Evolutionary conservation across 1,284 basidiomycete species (phyloP).

Genomic region (Thecaphora thlaspeos): DNA sequence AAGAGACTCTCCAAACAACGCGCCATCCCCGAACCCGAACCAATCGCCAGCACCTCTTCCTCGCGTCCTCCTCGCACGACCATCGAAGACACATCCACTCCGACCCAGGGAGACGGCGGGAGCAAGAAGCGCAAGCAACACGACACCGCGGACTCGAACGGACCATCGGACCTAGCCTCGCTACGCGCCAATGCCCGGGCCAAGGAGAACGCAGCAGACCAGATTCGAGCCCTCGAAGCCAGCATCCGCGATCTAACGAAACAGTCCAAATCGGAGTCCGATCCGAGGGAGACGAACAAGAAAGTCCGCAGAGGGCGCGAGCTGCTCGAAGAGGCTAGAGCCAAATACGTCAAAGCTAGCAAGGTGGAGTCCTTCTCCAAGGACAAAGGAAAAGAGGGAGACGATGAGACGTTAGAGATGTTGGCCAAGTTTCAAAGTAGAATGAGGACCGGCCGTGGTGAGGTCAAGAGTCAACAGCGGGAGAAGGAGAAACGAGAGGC

Average conservation of each 20-base stretch:
- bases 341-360: conserved; percentile 5
- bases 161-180: background rate
- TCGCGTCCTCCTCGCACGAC: no score
- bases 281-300: conserved; percentile 1
- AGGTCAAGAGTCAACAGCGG: background rate
- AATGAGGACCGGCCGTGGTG: conserved; percentile 2
- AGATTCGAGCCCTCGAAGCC: background rate
- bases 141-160: conserved; percentile 4
- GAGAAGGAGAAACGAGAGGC: background rate
- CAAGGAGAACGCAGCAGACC: background rate
- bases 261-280: no score
- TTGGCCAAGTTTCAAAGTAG: conserved; percentile 27
- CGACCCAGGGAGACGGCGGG: no score
- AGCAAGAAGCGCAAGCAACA: conserved; percentile 4
- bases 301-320: conserved; percentile 8
- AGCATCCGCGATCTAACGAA: background rate
- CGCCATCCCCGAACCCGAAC: background rate
- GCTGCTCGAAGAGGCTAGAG: conserved; percentile 11
- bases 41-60: no score
- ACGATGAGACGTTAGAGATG: conserved; percentile 14
- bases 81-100: no score
- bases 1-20: conserved; percentile 30
- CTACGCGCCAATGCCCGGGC: background rate
- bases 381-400: conserved; percentile 4
- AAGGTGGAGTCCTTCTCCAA: background rate